A percentile compares a stretch with the other conserved stretches of the same genome.
These are phyloP conservation scores for Berberis thunbergii DNA, from an alignment of 164 flowering plant species.

Conservation along the genomic window DNA sequence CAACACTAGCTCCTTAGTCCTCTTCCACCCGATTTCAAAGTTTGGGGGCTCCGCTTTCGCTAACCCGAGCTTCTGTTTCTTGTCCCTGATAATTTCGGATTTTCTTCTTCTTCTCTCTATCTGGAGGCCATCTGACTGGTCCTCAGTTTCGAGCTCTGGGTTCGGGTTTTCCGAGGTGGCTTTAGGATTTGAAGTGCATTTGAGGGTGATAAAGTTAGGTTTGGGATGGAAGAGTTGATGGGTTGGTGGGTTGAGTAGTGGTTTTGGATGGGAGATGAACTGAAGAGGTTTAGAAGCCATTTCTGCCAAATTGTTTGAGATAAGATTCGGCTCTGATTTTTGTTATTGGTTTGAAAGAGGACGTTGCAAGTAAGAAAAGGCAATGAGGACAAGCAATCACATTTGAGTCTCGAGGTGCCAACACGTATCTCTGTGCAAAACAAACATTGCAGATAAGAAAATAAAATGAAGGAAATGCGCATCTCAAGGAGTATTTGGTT, in stretches of 20 bases:
- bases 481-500: too few species aligned
- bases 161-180: conserved; percentile 24
- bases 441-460: too few species aligned
- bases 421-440: too few species aligned
- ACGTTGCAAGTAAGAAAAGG: too few species aligned
- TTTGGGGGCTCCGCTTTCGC: conserved; percentile 58
- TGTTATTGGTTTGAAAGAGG: too few species aligned
- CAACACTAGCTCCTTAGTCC: conserved; percentile 51
- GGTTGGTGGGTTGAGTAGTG: conserved; percentile 9
- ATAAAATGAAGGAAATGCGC: too few species aligned
- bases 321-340: too few species aligned
- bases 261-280: conserved; percentile 15
- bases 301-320: background rate
- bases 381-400: too few species aligned
- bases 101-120: conserved; percentile 43
- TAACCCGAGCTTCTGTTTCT: conserved; percentile 22
- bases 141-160: conserved; percentile 19
- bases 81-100: conserved; percentile 50
- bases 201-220: conserved; percentile 12
- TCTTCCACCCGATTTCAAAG: conserved; percentile 85
- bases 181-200: conserved; percentile 22
- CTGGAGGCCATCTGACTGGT: conserved; percentile 16
- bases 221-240: conserved; percentile 5
- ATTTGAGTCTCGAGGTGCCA: too few species aligned
- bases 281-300: conserved; percentile 35